Conservation (phyloP, 768 basidiomycete species). For the Agrocybe praecox region DNA sequence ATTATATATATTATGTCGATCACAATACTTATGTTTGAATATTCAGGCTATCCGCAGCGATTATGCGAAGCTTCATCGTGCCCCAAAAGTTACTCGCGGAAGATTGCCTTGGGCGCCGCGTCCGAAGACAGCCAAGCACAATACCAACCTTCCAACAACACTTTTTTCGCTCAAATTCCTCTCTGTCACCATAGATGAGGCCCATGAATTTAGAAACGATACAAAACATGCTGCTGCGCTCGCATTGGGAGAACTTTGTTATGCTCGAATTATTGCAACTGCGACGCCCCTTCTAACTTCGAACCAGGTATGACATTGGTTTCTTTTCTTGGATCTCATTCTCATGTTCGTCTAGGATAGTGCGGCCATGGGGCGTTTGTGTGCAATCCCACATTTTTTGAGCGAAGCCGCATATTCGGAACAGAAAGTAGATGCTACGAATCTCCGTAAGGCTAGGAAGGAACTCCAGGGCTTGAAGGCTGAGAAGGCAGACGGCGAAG, state of each 20-base stretch:
- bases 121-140: neutral
- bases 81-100: neutral
- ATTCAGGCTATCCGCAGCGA: neutral
- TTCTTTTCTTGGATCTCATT: neutral
- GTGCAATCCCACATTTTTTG: conserved; percentile 26
- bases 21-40: neutral
- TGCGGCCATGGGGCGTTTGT: conserved; percentile 23
- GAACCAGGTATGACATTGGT: conserved; percentile 14
- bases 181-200: conserved; percentile 19
- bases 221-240: conserved; percentile 15
- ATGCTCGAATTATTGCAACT: conserved; percentile 17
- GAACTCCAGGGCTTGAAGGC: neutral
- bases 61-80: conserved; percentile 12
- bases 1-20: neutral
- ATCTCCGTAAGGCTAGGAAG: conserved; percentile 3
- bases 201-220: conserved; percentile 17
- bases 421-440: conserved; percentile 20
- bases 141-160: neutral
- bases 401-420: conserved; percentile 10
- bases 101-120: conserved; percentile 21
- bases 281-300: conserved; percentile 29
- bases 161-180: conserved; percentile 16
- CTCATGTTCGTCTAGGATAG: conserved; percentile 20
- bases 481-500: no score
- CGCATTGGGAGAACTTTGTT: neutral